Evolutionary conservation across 2,329 filamentous ascomycete species (phyloP).

Genomic region (Pseudocercospora cruenta): DNA sequence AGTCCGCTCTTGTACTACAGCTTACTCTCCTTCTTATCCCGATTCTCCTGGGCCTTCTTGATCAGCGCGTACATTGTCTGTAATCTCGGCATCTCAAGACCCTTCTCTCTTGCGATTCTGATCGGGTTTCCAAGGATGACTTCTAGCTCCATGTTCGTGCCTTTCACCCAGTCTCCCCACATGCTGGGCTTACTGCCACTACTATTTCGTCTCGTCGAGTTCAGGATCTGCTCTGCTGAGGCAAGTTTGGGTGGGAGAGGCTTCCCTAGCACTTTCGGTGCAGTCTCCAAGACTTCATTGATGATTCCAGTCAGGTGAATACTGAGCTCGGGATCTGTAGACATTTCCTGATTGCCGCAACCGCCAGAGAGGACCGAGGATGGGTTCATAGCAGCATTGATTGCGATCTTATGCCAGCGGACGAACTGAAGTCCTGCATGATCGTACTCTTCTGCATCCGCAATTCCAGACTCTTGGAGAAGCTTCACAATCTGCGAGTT

Average conservation of each 20-base stretch:
- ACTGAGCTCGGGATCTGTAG: slow-evolving; percentile 64
- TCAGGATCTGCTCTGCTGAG: slow-evolving; percentile 64
- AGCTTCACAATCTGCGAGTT: slow-evolving; percentile 58
- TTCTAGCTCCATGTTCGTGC: slow-evolving; percentile 69
- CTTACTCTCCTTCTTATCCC: slow-evolving; percentile 46
- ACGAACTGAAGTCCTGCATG: slow-evolving; percentile 70
- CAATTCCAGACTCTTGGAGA: slow-evolving; percentile 64
- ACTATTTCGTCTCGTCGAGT: slow-evolving; percentile 65
- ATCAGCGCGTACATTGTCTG: slow-evolving; percentile 70
- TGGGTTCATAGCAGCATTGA: slow-evolving; percentile 76
- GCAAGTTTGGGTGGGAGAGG: slow-evolving; percentile 64
- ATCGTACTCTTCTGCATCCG: slow-evolving; percentile 66
- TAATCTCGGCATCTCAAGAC: slow-evolving; percentile 67
- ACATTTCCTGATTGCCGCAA: slow-evolving; percentile 67
- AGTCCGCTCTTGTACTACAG: slow-evolving; percentile 6
- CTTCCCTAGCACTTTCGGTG: slow-evolving; percentile 65
- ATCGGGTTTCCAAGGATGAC: slow-evolving; percentile 74
- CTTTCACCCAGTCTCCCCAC: slow-evolving; percentile 71
- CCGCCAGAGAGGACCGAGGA: slow-evolving; percentile 69
- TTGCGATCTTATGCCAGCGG: slow-evolving; percentile 76
- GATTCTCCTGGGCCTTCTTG: slow-evolving; percentile 62
- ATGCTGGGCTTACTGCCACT: slow-evolving; percentile 65
- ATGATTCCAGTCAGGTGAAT: slow-evolving; percentile 68
- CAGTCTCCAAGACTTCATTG: slow-evolving; percentile 68
- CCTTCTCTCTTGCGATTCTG: slow-evolving; percentile 63